Percentiles rank a stretch among this genome's conserved stretches.
Conservation (phyloP, 2,329 filamentous ascomycete genomes). For the Elsinoe perseae region DNA sequence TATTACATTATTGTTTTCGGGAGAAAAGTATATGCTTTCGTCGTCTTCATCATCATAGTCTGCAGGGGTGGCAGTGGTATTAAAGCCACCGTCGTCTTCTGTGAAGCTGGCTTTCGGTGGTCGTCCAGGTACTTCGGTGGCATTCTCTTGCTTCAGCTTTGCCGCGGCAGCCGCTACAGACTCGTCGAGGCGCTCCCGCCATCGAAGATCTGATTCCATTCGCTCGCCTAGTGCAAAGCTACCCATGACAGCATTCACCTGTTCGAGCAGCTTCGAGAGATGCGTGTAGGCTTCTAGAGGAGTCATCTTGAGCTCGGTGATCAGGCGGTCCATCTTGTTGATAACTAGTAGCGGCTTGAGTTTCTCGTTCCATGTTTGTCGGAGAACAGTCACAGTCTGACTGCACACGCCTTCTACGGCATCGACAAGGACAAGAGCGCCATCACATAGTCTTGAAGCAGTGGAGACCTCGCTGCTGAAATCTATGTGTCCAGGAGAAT, state of each 20-base stretch:
- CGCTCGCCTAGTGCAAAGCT: constrained; percentile 97
- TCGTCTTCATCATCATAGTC: constrained; percentile 87
- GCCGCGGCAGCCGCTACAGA: constrained; percentile 61
- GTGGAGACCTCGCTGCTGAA: constrained; percentile 98
- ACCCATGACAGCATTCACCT: constrained; percentile 93
- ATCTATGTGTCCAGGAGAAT: constrained; percentile 96
- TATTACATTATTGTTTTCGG: constrained; percentile 97
- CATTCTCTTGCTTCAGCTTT: constrained; percentile 16
- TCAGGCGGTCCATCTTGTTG: constrained; percentile 94
- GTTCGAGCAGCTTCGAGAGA: constrained; percentile 80
- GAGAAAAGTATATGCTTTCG: constrained; percentile 95
- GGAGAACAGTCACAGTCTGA: constrained; percentile 92
- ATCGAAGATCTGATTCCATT: constrained; percentile 96
- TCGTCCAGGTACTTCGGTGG: constrained; percentile 25
- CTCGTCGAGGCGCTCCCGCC: constrained; percentile 88
- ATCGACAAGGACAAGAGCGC: constrained; percentile 88
- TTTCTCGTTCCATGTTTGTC: constrained; percentile 93
- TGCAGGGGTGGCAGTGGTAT: constrained; percentile 42
- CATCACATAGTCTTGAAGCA: constrained; percentile 87
- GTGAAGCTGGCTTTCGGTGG: constrained; percentile 40
- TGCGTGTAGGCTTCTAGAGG: constrained; percentile 84
- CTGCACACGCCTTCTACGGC: constrained; percentile 97
- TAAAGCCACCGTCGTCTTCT: constrained; percentile 49
- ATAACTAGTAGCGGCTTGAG: constrained; percentile 90
- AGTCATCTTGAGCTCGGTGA: constrained; percentile 92